Percentiles rank a stretch among this genome's conserved stretches.
phyloP scores from a whole-genome alignment of 2,329 filamentous ascomycete species.

The Phaeosphaeria sp. region DNA sequence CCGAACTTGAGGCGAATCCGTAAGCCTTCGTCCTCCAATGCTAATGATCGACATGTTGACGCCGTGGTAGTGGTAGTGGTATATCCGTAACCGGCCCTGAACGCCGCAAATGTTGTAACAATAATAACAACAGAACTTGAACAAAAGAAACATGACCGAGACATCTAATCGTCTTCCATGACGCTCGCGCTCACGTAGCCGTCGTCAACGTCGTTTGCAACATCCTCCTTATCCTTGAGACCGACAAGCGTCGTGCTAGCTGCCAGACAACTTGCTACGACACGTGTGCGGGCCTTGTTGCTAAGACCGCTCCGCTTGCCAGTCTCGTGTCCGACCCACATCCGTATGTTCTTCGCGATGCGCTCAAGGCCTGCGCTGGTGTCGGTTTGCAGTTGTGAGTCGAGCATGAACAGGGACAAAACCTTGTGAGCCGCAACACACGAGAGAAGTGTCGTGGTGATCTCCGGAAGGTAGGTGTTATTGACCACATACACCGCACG shows the following conservation, averaged over 20 bases:
- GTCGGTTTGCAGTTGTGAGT: constrained; percentile 39
- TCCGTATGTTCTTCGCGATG: constrained; percentile 51
- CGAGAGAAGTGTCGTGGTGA: constrained; percentile 53
- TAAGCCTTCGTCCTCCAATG: not conserved
- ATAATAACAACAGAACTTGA: not conserved
- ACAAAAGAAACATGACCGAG: not conserved
- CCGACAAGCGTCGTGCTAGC: constrained; percentile 55
- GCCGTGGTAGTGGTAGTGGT: not conserved
- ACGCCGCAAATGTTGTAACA: not conserved
- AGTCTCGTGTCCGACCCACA: constrained; percentile 56
- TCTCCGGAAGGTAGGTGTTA: constrained; percentile 48
- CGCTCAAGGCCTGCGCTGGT: constrained; percentile 52
- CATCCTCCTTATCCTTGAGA: constrained; percentile 29
- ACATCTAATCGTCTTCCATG: constrained; percentile 1
- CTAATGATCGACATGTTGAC: not conserved
- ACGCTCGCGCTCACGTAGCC: constrained; percentile 19
- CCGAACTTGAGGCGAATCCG: not conserved
- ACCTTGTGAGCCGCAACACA: constrained; percentile 55
- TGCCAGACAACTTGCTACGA: constrained; percentile 52
- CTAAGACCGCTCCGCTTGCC: constrained; percentile 51
- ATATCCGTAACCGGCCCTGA: not conserved
- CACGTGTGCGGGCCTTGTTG: constrained; percentile 44
- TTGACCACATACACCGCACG: constrained; percentile 51
- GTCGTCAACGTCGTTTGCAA: constrained; percentile 20
- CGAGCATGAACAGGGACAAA: constrained; percentile 46